phyloP scores from a whole-genome alignment of 2,329 filamentous ascomycete species.

The Diaporthe capsici region DNA sequence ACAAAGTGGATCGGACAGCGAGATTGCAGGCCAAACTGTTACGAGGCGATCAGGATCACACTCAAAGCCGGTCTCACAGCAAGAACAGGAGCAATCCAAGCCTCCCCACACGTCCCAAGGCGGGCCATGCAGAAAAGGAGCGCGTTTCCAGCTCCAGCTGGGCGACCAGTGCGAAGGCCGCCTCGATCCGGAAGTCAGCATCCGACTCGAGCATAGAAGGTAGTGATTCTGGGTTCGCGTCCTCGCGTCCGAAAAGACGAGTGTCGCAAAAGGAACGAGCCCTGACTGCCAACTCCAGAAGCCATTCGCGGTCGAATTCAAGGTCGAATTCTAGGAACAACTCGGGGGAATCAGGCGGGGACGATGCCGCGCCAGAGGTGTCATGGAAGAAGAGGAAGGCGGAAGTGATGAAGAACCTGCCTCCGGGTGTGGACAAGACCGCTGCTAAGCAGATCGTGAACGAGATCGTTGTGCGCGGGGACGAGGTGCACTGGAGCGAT shows the following conservation, averaged over 20 bases:
- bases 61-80: conserved; percentile 42
- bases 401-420: conserved; percentile 81
- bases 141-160: conserved; percentile 24
- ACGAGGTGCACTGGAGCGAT: conserved; percentile 95
- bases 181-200: conserved; percentile 33
- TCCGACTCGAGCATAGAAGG: conserved; percentile 39
- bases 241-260: conserved; percentile 33
- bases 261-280: conserved; percentile 38
- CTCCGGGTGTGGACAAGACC: conserved; percentile 83
- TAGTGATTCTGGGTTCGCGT: conserved; percentile 33
- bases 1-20: conserved; percentile 22
- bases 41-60: conserved; percentile 37
- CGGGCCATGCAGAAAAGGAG: conserved; percentile 35
- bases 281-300: conserved; percentile 3
- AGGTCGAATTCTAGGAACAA: conserved; percentile 37
- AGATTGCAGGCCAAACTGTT: conserved; percentile 21
- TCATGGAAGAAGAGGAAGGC: conserved; percentile 75
- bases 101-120: conserved; percentile 42
- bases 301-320: conserved; percentile 33
- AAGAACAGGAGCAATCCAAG: conserved; percentile 47
- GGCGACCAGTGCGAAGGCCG: conserved; percentile 32
- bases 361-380: conserved; percentile 56
- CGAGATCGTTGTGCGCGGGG: conserved; percentile 93
- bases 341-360: conserved; percentile 57
- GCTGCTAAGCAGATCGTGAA: conserved; percentile 95